Conservation (phyloP, 2,329 filamentous ascomycete species). For the Aspergillus hiratsukae region DNA sequence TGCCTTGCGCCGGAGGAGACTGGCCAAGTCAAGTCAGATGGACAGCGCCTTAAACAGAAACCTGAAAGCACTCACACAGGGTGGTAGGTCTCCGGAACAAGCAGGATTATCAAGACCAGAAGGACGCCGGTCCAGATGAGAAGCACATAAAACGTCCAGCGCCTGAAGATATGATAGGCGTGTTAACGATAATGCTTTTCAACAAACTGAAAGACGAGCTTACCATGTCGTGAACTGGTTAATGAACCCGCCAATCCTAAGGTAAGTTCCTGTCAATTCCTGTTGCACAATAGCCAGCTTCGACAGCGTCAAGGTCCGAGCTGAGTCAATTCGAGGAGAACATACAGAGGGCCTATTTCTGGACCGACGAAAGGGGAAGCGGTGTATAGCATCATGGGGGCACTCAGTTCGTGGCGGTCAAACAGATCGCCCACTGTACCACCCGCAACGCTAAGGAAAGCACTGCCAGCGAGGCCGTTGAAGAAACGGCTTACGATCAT, state of each 20-base stretch:
- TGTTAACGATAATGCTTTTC: constrained; percentile 3
- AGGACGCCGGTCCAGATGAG: constrained; percentile 73
- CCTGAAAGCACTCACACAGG: constrained; percentile 38
- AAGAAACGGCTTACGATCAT: constrained; percentile 76
- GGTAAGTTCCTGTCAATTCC: constrained; percentile 8
- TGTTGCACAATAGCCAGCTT: neutral
- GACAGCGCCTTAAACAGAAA: constrained; percentile 36
- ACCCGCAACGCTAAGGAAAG: constrained; percentile 66
- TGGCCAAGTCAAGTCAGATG: constrained; percentile 8
- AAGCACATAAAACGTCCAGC: constrained; percentile 80
- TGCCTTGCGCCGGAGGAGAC: constrained; percentile 68
- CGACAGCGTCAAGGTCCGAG: neutral
- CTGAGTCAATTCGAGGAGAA: neutral
- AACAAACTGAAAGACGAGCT: neutral
- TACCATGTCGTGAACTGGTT: constrained; percentile 67
- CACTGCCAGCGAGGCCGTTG: constrained; percentile 43
- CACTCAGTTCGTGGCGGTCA: constrained; percentile 61
- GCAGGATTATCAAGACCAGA: constrained; percentile 59
- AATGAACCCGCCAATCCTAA: constrained; percentile 70
- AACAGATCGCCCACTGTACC: constrained; percentile 84
- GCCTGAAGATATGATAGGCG: constrained; percentile 34
- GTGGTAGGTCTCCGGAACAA: constrained; percentile 85
- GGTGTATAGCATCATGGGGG: constrained; percentile 79
- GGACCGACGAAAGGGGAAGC: constrained; percentile 57
- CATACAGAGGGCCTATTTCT: constrained; percentile 51